Evolutionary conservation across 495 filamentous ascomycete species (phyloP).

Genomic region (Viridothelium virens): DNA sequence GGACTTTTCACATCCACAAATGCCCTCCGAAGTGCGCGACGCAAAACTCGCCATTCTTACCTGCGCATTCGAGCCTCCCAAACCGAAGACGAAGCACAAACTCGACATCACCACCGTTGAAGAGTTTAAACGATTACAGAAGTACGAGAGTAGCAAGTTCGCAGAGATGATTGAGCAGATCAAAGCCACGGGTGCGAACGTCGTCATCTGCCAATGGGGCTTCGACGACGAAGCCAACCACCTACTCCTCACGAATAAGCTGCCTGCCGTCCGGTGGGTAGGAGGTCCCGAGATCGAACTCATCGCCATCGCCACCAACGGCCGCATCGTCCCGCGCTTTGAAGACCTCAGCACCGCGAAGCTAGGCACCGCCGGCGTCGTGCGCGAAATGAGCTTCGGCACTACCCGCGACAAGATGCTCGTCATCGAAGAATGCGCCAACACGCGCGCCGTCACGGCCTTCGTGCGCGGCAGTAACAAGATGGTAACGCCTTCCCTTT

Average conservation of each 20-base stretch:
- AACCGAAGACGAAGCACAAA: slow-evolving; percentile 99
- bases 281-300: slow-evolving; percentile 97
- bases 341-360: slow-evolving; percentile 88
- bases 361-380: slow-evolving; percentile 80
- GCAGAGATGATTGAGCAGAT: slow-evolving; percentile 97
- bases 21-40: slow-evolving; percentile 87
- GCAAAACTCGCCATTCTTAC: slow-evolving; percentile 97
- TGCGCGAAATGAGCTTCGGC: slow-evolving; percentile 91
- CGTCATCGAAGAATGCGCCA: slow-evolving; percentile 97
- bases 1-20: slow-evolving; percentile 99
- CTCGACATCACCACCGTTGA: slow-evolving; percentile 95
- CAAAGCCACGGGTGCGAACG: slow-evolving; percentile 93
- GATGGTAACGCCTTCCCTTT: slow-evolving; percentile 47
- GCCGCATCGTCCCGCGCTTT: slow-evolving; percentile 93
- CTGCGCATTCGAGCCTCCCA: slow-evolving; percentile 98
- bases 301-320: slow-evolving; percentile 97
- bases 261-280: slow-evolving; percentile 96
- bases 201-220: slow-evolving; percentile 98
- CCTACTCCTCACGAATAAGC: slow-evolving; percentile 85
- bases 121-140: slow-evolving; percentile 94
- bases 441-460: slow-evolving; percentile 89
- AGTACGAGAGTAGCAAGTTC: slow-evolving; percentile 92
- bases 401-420: slow-evolving; percentile 99
- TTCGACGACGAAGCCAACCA: slow-evolving; percentile 99
- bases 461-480: slow-evolving; percentile 98